Base-by-base conservation (phyloP, 345 rosid genomes). In the Clausena lansium region DNA sequence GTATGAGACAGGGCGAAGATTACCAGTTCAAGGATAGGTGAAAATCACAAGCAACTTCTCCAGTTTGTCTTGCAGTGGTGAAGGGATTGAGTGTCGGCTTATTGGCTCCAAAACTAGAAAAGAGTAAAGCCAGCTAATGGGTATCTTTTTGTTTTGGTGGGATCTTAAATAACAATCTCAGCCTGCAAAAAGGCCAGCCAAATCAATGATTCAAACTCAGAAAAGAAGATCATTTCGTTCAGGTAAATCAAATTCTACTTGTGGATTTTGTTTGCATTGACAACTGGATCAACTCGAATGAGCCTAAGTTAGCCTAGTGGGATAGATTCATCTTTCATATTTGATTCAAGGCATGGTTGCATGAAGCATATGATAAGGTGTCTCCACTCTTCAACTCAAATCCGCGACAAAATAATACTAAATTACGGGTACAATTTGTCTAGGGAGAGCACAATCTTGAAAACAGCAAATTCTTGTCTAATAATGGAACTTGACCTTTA, bases 171-270 rank as follows among this genome's bases (percentile, higher is more conserved):
- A 33, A 24, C 75, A 33, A 6, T 73, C 76, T 35, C n/a, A 67
- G 70, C 71, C 22, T 9, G 71, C 58, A 28, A 38, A 60, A 60
- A 73, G 66, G 28, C n/a, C 36, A 73, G 24, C 76, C 68, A 25
- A 73, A 73, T n/a, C 27, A 25, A 24, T 38, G 57, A 19, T 24
- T 19, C n/a, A 27, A 24, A 38, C 47, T 10, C 57, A 52, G 36
- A 4, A 28, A 27, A 60, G 25, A 24, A 47, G 28, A 30, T 47
- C 22, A 75, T 20, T 75, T 30, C 45, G 3, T 75, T 25, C 33
- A 50, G 28, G 59, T 47, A 14, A 75, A 63, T 35, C 24, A 20
- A 63, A 45, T 25, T 45, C 33, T 69, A 45, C 35, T 28, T 70
- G 59, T 28, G 60, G 15, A 6, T 9, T 70, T 70, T 52, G 2